Base-by-base conservation (phyloP, 768 basidiomycete genomes). In the Pilatotrama ljubarskyi region DNA sequence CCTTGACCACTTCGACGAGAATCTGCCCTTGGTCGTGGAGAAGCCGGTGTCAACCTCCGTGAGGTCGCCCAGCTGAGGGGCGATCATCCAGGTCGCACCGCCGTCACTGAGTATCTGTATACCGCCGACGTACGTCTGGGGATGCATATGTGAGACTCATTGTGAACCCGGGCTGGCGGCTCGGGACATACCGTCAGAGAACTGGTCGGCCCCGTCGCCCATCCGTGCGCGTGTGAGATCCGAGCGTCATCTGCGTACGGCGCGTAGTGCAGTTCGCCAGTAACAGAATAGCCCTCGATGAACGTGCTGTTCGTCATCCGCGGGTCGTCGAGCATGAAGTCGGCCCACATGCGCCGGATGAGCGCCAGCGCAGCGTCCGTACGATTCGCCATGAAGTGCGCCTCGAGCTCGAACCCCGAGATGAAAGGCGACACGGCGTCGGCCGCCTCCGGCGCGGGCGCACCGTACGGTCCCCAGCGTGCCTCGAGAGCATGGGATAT, bases 291-390 rank as follows among this genome's bases (percentile, higher is more conserved):
- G 24, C 61, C 61, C 61, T 63, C 61, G 52, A 63, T 58, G 61
- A 63, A 63, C 51, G 61, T 63, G 61, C 61, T 63, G 56, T 63
- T 63, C 52, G 61, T 63, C 61, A 63, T 63, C 43, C 61, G 61
- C 48, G 61, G 56, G 56, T 63, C 61, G 56, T 58, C 61, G 24
- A 63, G 61, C 61, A 63, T 63, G 55, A 63, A 63, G 52, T 63
- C 61, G 46, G 46, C 61, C 61, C 61, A 63, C 61, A 63, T 63
- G 25, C 37, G 38, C 14, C 61, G 61, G 17, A 63, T 29, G 52
- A 63, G 61, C 51, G 50, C 22, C 40, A 63, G 61, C 61, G 61
- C 61, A 2, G 56, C 47, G 11, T 6, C 41, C 18, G 61, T 54
- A 51, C 56, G 56, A 52, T 57, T 53, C 61, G 61, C 61, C 42